Base-by-base conservation (phyloP, 345 rosid species). In the Syzygium jambos region DNA sequence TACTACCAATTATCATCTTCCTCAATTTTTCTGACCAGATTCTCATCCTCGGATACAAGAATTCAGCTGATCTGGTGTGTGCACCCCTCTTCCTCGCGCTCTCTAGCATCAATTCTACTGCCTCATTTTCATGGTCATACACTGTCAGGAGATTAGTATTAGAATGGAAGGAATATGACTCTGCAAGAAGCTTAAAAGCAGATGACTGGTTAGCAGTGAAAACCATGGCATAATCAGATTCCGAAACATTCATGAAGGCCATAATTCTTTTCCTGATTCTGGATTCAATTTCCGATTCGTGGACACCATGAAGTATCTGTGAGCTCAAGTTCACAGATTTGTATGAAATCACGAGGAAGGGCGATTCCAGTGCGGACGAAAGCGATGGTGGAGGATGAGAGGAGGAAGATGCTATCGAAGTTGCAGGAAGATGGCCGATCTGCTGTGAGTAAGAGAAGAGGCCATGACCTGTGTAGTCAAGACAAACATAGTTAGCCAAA, bases 161-260 rank as follows among this genome's bases (percentile, higher is more conserved):
- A 9, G 93, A 92, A 78, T 90, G 91, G 90, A 96, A 95, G 11
- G 94, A 93, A 87, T 96, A 97, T 30, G 90, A 88, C 10, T 96
- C 99, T 23, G 98, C 96, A 14, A 97, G 30, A 77, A 96, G 92
- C 91, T 94, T 97, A 87, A 95, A 95, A 51, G 98, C 98, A 15
- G 97, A 94, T 3, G 94, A 88, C 86, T 95, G 96, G 85, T 95
- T 94, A 38, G 95, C 94, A 10, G 97, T 93, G 90, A 95, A 89
- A 63, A 95, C 92, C 93, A 95, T 86, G 11, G 90, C 85, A 89
- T 97, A 96, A 65, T 96, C 97, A 4, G 91, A 92, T 91, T 94
- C 98, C 9, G 96, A 93, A 78, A 96, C 85, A 88, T 97, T 97
- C 98, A 97, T 95, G 59, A 95, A 96, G 34, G 85, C 56, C 93